Percentiles rank a stretch among this genome's conserved stretches.
phyloP scores from a whole-genome alignment of 805 yeast genomes.

The Sugiyamaella floridensis region DNA sequence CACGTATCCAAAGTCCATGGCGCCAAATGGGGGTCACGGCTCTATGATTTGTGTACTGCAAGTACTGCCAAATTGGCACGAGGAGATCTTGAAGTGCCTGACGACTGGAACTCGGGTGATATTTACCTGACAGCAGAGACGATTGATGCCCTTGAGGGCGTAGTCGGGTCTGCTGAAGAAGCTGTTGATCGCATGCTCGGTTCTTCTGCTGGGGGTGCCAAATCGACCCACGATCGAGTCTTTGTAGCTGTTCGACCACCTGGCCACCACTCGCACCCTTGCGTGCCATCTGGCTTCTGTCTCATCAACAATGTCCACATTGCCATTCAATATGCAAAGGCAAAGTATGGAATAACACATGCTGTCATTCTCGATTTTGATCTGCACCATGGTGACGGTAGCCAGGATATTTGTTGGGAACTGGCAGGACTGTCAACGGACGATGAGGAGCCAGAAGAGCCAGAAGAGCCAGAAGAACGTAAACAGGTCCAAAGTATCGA shows the following conservation, averaged over 20 bases:
- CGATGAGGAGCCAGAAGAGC: constrained; percentile 33
- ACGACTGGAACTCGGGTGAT: constrained; percentile 77
- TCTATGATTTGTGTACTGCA: constrained; percentile 51
- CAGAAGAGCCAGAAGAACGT: constrained; percentile 12
- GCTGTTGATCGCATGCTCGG: constrained; percentile 53
- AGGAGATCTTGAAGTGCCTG: constrained; percentile 66
- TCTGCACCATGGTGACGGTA: constrained; percentile 84
- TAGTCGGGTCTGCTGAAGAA: constrained; percentile 65
- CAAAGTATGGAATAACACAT: constrained; percentile 59
- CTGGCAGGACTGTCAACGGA: constrained; percentile 57
- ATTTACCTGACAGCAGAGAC: constrained; percentile 65
- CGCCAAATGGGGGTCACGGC: constrained; percentile 56
- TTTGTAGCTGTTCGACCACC: constrained; percentile 74
- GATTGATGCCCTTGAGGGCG: constrained; percentile 66
- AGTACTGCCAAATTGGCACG: constrained; percentile 48
- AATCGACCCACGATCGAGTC: constrained; percentile 33
- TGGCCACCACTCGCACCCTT: constrained; percentile 81
- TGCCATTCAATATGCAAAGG: constrained; percentile 69
- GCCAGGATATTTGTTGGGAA: constrained; percentile 81
- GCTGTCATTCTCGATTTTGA: constrained; percentile 79
- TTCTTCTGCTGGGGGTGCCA: constrained; percentile 14
- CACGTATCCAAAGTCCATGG: constrained; percentile 73
- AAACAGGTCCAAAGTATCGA: neutral
- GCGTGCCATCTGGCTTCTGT: constrained; percentile 82
- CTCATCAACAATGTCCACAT: constrained; percentile 74